A percentile compares a stretch with the other conserved stretches of the same genome.
These are phyloP conservation scores for Fraxinus cuspidata DNA, from an alignment of 257 asterid species.

Conservation along the genomic window DNA sequence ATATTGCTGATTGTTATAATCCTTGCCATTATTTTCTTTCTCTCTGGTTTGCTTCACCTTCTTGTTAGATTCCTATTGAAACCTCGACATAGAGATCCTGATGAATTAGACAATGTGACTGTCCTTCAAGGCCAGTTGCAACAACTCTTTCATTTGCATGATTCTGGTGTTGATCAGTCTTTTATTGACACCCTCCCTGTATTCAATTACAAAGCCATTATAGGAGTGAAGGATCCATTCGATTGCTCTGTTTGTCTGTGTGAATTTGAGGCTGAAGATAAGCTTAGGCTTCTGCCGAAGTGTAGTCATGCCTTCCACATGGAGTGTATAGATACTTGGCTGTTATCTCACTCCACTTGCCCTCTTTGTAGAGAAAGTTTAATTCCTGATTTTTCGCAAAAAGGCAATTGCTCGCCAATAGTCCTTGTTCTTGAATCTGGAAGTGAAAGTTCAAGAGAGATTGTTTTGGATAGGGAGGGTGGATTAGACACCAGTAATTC, in stretches of 20 bases:
- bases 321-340: constrained; percentile 85
- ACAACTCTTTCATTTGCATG: constrained; percentile 88
- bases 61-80: constrained; percentile 67
- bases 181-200: constrained; percentile 83
- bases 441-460: constrained; percentile 67
- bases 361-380: constrained; percentile 87
- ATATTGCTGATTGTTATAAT: constrained; percentile 68
- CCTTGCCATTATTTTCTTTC: constrained; percentile 77
- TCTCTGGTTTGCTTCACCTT: constrained; percentile 88
- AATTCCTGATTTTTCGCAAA: constrained; percentile 52
- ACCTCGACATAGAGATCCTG: constrained; percentile 63
- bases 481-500: constrained; percentile 14
- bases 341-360: constrained; percentile 75
- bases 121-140: constrained; percentile 89
- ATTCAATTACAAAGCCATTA: constrained; percentile 73
- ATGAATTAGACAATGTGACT: constrained; percentile 66
- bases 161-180: constrained; percentile 93
- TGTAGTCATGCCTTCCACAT: constrained; percentile 82
- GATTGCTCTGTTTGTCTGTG: constrained; percentile 73
- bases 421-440: constrained; percentile 87
- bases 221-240: constrained; percentile 81
- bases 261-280: constrained; percentile 50
- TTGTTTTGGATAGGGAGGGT: constrained; percentile 28
- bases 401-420: constrained; percentile 47
- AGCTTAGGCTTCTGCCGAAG: constrained; percentile 57